phyloP scores from a whole-genome alignment of 805 yeast genomes.

The Candida endomychidarum region DNA sequence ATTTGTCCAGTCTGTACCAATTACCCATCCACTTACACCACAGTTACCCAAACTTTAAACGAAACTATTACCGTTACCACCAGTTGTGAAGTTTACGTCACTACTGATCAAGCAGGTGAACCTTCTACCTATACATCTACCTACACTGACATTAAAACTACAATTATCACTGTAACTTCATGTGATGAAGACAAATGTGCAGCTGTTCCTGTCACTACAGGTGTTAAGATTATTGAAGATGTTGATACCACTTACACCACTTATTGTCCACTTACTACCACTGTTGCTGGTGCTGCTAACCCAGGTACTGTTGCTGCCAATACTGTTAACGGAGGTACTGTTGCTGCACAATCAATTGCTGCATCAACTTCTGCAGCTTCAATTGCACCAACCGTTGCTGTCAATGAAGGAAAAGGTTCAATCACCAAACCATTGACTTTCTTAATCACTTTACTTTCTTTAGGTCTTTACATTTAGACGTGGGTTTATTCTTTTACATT shows the following conservation, averaged over 20 bases:
- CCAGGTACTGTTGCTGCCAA: not conserved
- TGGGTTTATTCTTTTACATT: not conserved
- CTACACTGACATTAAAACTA: conserved; percentile 16
- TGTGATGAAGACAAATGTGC: conserved; percentile 33
- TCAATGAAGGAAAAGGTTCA: conserved; percentile 9
- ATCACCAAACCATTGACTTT: conserved; percentile 7
- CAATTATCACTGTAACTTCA: conserved; percentile 37
- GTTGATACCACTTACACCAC: conserved; percentile 27
- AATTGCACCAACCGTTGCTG: conserved; percentile 3
- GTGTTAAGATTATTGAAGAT: conserved; percentile 14
- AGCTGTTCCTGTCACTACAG: conserved; percentile 31
- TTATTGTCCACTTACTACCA: conserved; percentile 26
- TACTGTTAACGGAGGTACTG: not conserved
- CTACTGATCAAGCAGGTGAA: conserved; percentile 11
- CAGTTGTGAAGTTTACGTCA: conserved; percentile 15
- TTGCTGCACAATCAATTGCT: conserved; percentile 4
- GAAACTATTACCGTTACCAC: conserved; percentile 9
- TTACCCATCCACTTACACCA: conserved; percentile 14
- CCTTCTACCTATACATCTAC: conserved; percentile 12
- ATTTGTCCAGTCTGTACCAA: conserved; percentile 14
- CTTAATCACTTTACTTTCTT: conserved; percentile 6
- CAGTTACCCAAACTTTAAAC: not conserved
- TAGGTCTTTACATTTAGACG: conserved; percentile 10
- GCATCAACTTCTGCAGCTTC: conserved; percentile 7
- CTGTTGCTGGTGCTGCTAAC: conserved; percentile 11